Evolutionary conservation across 2,329 filamentous ascomycete genomes (phyloP).

Genomic region (Lachnellula cervina): DNA sequence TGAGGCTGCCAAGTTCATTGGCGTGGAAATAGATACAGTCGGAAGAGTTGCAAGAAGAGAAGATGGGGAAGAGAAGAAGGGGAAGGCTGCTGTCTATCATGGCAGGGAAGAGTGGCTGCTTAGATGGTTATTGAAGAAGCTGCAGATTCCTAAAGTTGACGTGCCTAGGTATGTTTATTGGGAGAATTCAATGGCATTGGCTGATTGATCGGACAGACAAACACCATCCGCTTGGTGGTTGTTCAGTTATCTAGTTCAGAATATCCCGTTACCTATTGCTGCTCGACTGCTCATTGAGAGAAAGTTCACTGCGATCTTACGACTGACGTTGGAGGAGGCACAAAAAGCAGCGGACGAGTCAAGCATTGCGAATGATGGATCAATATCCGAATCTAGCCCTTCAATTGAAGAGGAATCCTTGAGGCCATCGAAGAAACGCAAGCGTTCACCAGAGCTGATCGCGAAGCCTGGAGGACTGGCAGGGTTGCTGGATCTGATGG

Average conservation of each 20-base stretch:
- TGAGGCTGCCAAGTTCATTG: slow-evolving; percentile 31
- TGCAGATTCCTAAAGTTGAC: slow-evolving; percentile 38
- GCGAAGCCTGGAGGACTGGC: not conserved
- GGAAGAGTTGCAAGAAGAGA: slow-evolving; percentile 8
- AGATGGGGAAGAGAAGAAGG: not conserved
- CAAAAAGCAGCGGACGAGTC: slow-evolving; percentile 30
- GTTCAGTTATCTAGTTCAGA: slow-evolving; percentile 53
- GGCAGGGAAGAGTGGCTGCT: slow-evolving; percentile 60
- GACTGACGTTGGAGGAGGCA: slow-evolving; percentile 58
- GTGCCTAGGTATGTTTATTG: slow-evolving; percentile 26
- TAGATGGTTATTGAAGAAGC: slow-evolving; percentile 59
- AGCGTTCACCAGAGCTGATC: slow-evolving; percentile 25
- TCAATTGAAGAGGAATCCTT: slow-evolving; percentile 27
- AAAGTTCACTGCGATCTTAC: slow-evolving; percentile 61
- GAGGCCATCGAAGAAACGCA: slow-evolving; percentile 34
- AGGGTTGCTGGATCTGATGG: slow-evolving; percentile 12
- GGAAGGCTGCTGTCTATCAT: slow-evolving; percentile 19
- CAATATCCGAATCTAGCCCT: slow-evolving; percentile 7
- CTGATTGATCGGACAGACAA: slow-evolving; percentile 14
- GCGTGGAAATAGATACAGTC: slow-evolving; percentile 23
- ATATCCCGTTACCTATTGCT: slow-evolving; percentile 64
- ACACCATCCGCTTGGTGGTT: slow-evolving; percentile 50
- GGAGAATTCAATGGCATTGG: not conserved
- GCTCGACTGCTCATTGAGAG: slow-evolving; percentile 68
- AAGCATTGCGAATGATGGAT: slow-evolving; percentile 13